Evolutionary conservation across 345 rosid genomes (phyloP), one percentile per base, ranked within the genome.

Genomic region (Lepidium africanum): DNA sequence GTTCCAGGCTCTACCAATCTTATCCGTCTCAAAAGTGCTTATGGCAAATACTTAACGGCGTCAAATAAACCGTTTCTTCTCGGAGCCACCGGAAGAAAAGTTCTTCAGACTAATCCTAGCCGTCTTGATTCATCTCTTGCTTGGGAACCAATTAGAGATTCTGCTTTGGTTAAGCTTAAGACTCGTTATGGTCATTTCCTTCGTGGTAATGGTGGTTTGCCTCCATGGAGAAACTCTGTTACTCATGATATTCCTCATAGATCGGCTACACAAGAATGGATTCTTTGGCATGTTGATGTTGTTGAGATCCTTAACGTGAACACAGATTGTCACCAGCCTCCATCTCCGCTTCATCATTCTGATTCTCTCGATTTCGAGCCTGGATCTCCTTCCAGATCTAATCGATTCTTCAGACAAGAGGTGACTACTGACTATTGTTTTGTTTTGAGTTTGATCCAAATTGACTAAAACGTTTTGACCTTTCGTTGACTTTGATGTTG

Each of bases 151-250:
- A 17, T 82, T 17, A 79, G 80, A 38, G 90, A 83, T 49, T 85
- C 77, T 11, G 62, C 64, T 67, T 57, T 47, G 15, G 61, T 80
- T 40, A 84, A 81, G 78, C 89, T 91, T 52, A 81, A 74, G 79
- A 85, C 96, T 0, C 79, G 88, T 9, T 76, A 81, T 63, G 96
- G 92, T 8, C 63, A 83, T 58, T 89, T 71, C 76, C 72, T 92
- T 72, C 82, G 95, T 48, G 98, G 88, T 10, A 88, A 91, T 42
- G 84, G 89, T 1, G 84, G 92, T 16, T 13, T 83, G 17, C 96
- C 96, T 25, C 96, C 96, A 0, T 83, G 96, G 96, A 81, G 91
- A 70, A 84, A 90, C 83, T 83, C 90, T 2, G 80, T 92, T n/a
- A 89, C 92, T 5, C 98, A 92, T 51, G 96, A 85, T 53, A 79